Evolutionary conservation across 345 rosid species (phyloP).

Genomic region (Draba incana): DNA sequence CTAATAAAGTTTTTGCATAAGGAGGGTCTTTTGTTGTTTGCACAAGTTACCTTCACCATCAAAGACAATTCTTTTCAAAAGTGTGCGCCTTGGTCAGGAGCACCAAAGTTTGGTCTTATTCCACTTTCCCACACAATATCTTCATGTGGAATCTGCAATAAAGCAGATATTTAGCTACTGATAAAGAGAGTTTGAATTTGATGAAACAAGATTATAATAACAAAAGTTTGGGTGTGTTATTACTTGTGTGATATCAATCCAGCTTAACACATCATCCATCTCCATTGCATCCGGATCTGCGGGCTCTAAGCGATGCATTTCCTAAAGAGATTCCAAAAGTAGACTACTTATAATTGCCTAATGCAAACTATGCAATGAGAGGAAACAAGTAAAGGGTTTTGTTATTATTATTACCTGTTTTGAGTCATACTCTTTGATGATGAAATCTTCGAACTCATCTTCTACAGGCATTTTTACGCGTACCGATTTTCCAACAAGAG

Average conservation of each 20-base stretch:
- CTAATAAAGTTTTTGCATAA: no score
- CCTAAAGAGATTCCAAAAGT: conserved; percentile 7
- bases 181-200: not conserved
- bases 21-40: no score
- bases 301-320: not conserved
- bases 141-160: not conserved
- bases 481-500: conserved; percentile 20
- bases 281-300: not conserved
- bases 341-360: not conserved
- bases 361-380: not conserved
- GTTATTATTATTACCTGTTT: not conserved
- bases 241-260: conserved; percentile 34
- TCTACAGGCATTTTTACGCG: not conserved
- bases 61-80: no score
- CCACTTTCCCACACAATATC: conserved; percentile 19
- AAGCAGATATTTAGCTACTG: conserved; percentile 4
- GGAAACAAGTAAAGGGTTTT: not conserved
- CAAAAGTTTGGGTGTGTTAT: not conserved
- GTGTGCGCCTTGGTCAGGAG: not conserved
- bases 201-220: not conserved
- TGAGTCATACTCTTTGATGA: conserved; percentile 20
- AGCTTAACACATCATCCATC: not conserved
- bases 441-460: not conserved
- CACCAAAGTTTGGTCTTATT: not conserved
- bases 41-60: no score